Evolutionary conservation across 176 grass and related monocot genomes (phyloP).

Genomic region (Phoenix roebelenii): DNA sequence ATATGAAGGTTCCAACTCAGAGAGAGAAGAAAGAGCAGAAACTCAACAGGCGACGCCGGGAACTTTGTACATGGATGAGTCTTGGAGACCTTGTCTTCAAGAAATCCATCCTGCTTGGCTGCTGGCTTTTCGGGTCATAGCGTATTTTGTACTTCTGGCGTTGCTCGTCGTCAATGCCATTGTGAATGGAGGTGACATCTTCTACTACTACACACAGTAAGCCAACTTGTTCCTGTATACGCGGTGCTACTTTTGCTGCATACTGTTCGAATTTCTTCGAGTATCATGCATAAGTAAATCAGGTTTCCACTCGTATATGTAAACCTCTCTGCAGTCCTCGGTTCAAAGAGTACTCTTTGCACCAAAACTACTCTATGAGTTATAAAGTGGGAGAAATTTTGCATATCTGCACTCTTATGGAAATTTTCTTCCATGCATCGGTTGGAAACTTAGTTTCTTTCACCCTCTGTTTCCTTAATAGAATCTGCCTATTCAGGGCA

Average conservation of each 20-base stretch:
- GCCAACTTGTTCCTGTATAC: slow-evolving; percentile 4
- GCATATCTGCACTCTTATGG: too few species aligned
- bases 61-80: slow-evolving; percentile 41
- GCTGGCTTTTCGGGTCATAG: slow-evolving; percentile 41
- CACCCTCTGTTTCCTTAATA: too few species aligned
- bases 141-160: slow-evolving; percentile 34
- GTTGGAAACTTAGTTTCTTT: too few species aligned
- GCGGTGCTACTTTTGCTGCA: background rate
- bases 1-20: background rate
- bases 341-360: too few species aligned
- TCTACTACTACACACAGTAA: slow-evolving; percentile 82
- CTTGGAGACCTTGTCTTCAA: slow-evolving; percentile 58
- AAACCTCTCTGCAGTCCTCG: too few species aligned
- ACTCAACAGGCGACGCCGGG: slow-evolving; percentile 15
- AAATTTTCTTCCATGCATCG: too few species aligned
- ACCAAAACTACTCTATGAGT: too few species aligned
- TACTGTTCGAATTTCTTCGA: background rate
- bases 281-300: background rate
- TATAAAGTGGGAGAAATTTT: too few species aligned
- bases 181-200: slow-evolving; percentile 42
- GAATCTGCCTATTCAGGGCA: too few species aligned
- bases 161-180: slow-evolving; percentile 34
- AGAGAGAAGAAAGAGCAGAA: background rate
- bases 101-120: slow-evolving; percentile 70
- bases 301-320: background rate